A percentile compares a stretch with the other conserved stretches of the same genome.
phyloP scores from a whole-genome alignment of 2,329 filamentous ascomycete species.

The Trichoderma oligosporum region DNA sequence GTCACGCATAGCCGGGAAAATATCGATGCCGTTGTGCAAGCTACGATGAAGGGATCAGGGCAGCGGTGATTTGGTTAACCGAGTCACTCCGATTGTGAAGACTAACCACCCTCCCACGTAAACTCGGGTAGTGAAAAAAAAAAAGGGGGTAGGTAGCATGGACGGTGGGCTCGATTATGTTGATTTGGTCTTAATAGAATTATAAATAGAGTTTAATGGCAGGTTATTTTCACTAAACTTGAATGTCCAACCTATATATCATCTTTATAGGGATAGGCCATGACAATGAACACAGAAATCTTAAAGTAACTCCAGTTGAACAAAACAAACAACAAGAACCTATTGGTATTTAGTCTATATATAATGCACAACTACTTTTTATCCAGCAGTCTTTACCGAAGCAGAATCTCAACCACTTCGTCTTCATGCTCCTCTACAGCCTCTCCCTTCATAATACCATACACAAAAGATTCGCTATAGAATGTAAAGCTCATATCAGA shows the following conservation, averaged over 20 bases:
- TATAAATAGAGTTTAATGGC: slow-evolving; percentile 3
- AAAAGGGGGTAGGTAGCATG: too few relatives aligned
- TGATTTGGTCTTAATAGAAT: neutral
- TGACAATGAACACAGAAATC: too few relatives aligned
- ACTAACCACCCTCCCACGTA: neutral
- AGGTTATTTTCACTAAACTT: neutral
- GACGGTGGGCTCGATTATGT: neutral
- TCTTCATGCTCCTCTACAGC: neutral
- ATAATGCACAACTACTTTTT: too few relatives aligned
- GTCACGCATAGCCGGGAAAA: slow-evolving; percentile 15
- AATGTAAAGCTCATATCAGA: neutral
- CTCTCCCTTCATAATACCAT: slow-evolving; percentile 1
- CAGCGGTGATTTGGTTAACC: neutral
- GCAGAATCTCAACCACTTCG: neutral
- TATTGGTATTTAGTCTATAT: too few relatives aligned
- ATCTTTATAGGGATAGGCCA: too few relatives aligned
- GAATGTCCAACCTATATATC: too few relatives aligned
- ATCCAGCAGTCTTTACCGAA: neutral
- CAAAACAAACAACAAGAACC: too few relatives aligned
- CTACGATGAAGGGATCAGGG: neutral
- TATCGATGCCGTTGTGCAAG: neutral
- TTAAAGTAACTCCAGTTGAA: too few relatives aligned
- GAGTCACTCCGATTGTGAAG: neutral
- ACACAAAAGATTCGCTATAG: slow-evolving; percentile 9
- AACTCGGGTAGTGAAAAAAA: neutral